Conservation (phyloP, 495 filamentous ascomycete species). For the Penicillium cataractarum region DNA sequence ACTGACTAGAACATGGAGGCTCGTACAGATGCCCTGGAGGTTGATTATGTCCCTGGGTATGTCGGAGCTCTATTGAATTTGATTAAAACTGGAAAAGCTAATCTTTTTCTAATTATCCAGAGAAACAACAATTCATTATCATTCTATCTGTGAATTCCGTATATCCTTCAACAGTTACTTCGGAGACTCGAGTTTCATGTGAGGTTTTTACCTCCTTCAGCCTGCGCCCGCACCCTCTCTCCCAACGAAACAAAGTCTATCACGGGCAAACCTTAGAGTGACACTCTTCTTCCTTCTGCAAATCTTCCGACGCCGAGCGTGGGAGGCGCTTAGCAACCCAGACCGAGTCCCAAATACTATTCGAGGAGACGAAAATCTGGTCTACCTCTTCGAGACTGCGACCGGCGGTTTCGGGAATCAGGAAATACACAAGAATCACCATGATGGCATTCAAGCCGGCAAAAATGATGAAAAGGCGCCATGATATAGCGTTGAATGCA, state of each 20-base stretch:
- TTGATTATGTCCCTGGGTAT: not conserved
- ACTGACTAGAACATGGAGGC: not conserved
- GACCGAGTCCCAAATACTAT: slow-evolving; percentile 17
- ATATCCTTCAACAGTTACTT: too few relatives aligned
- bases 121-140: too few relatives aligned
- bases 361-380: slow-evolving; percentile 46
- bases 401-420: slow-evolving; percentile 57
- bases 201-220: not conserved
- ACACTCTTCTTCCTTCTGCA: not conserved
- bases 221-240: not conserved
- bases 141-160: too few relatives aligned
- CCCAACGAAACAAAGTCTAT: not conserved
- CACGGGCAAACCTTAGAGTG: not conserved
- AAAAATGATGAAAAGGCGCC: slow-evolving; percentile 28
- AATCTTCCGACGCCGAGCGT: not conserved
- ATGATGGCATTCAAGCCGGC: slow-evolving; percentile 19
- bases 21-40: not conserved
- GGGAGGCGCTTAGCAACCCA: slow-evolving; percentile 17
- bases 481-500: slow-evolving; percentile 20
- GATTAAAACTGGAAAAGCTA: not conserved
- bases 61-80: too few relatives aligned
- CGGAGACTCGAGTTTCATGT: not conserved
- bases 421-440: slow-evolving; percentile 43
- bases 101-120: too few relatives aligned
- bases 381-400: slow-evolving; percentile 59